phyloP scores from a whole-genome alignment of 305 asterid genomes.

The Fraxinus baroniana region DNA sequence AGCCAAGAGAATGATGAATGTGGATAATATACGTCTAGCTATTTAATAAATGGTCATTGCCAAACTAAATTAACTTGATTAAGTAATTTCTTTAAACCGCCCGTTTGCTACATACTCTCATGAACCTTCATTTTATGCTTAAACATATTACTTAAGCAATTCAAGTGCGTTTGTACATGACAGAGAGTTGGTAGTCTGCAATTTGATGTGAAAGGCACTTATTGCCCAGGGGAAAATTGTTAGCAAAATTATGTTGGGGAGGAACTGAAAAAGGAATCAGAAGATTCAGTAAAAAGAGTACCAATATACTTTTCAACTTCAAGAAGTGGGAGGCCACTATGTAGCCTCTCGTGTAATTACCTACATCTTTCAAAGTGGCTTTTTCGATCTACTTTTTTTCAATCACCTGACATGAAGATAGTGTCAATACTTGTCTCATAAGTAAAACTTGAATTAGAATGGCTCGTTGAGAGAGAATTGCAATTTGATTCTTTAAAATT shows the following conservation, averaged over 20 bases:
- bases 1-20: constrained; percentile 5
- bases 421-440: not conserved
- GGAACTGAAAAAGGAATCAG: not conserved
- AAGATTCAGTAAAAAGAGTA: not conserved
- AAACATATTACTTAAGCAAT: not conserved
- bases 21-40: not conserved
- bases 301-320: constrained; percentile 10
- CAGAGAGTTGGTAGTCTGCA: constrained; percentile 18
- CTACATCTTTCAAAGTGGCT: constrained; percentile 14
- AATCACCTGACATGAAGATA: not conserved
- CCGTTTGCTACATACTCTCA: not conserved
- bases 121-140: not conserved
- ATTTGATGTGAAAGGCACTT: not conserved
- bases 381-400: not conserved
- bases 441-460: not conserved
- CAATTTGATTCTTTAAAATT: not conserved
- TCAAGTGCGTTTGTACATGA: constrained; percentile 9
- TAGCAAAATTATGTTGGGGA: constrained; percentile 2
- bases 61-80: not conserved
- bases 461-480: not conserved
- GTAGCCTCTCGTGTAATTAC: not conserved
- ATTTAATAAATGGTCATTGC: not conserved
- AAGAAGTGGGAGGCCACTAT: constrained; percentile 43
- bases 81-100: not conserved
- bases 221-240: not conserved